phyloP scores from a whole-genome alignment of 768 basidiomycete genomes.

The Thelephora aurantiotincta region DNA sequence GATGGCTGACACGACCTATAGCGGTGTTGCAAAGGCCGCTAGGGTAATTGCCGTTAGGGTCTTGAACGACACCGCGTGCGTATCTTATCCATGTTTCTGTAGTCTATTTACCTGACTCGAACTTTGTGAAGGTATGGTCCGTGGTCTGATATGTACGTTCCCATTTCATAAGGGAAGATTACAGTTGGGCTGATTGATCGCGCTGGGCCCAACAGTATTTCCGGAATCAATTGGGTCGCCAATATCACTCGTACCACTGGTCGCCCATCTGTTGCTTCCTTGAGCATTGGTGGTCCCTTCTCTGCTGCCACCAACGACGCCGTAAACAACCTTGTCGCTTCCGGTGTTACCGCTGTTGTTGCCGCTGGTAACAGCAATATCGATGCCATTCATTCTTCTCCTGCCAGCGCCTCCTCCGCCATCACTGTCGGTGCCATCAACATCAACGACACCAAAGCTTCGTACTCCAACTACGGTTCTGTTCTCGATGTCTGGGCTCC shows the following conservation, averaged over 20 bases:
- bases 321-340: constrained; percentile 14
- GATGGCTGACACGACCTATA: not conserved
- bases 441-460: constrained; percentile 4
- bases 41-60: constrained; percentile 29
- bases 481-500: not conserved
- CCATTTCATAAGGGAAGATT: no score
- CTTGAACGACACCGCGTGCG: constrained; percentile 20
- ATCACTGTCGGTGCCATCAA: constrained; percentile 6
- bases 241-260: constrained; percentile 4
- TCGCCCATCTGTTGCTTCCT: constrained; percentile 20
- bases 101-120: no score
- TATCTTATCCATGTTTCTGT: no score
- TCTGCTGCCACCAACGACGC: constrained; percentile 19
- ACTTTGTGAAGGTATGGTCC: no score
- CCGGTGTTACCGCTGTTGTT: constrained; percentile 19
- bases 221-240: constrained; percentile 21
- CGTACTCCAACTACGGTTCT: constrained; percentile 8
- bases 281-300: constrained; percentile 22
- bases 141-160: no score
- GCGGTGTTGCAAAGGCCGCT: constrained; percentile 17
- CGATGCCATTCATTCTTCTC: constrained; percentile 5
- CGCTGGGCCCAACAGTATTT: constrained; percentile 11
- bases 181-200: no score
- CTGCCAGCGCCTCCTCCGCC: constrained; percentile 5
- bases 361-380: constrained; percentile 6